phyloP scores from a whole-genome alignment of 352 stramenopile genomes.

The Phytophthora macrochlamydospora region DNA sequence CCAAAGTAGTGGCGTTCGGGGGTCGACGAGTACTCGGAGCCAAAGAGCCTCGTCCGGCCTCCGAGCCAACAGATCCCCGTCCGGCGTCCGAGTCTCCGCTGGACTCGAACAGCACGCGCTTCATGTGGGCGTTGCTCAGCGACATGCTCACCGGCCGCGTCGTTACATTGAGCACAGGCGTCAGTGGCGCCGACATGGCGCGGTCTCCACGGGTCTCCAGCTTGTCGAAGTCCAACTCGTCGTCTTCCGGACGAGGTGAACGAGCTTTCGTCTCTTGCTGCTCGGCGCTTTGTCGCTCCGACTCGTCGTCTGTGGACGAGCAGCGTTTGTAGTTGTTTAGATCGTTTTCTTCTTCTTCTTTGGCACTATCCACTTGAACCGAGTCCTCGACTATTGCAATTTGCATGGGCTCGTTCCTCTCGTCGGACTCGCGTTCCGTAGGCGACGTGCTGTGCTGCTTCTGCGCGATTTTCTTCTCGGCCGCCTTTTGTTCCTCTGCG shows the following conservation, averaged over 20 bases:
- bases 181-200: constrained; percentile 17
- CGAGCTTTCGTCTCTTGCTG: background rate
- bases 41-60: background rate
- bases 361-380: constrained; percentile 2
- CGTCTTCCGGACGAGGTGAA: constrained; percentile 6
- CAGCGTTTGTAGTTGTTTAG: constrained; percentile 14
- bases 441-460: constrained; percentile 26
- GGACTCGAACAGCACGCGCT: constrained; percentile 25
- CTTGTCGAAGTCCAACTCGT: constrained; percentile 16
- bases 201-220: constrained; percentile 3
- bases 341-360: constrained; percentile 6
- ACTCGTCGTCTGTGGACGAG: constrained; percentile 26
- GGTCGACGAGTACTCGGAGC: constrained; percentile 27
- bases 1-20: constrained; percentile 30
- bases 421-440: constrained; percentile 27
- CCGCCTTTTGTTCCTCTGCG: constrained; percentile 26
- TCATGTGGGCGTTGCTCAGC: constrained; percentile 21
- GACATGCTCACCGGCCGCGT: constrained; percentile 24
- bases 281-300: background rate
- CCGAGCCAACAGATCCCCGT: constrained; percentile 18
- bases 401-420: constrained; percentile 20
- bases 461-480: constrained; percentile 26
- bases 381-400: constrained; percentile 9
- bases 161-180: constrained; percentile 11
- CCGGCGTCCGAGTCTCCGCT: constrained; percentile 18